Evolutionary conservation across 805 yeast species (phyloP).

Genomic region (Cyberlindnera nakhonratchasimensis): DNA sequence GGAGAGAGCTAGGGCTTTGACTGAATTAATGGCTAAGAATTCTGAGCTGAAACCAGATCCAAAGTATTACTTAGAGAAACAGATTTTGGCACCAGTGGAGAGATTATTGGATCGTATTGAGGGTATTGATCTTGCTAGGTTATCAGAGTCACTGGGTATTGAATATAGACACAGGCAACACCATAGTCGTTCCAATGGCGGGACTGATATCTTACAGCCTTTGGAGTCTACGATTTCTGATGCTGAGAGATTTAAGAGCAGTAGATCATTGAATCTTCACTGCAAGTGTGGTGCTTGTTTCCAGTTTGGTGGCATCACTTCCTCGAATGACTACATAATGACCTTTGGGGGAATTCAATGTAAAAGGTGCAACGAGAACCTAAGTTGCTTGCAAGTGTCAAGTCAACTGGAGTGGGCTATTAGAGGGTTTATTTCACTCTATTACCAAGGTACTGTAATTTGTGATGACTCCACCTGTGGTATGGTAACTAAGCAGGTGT

Average conservation of each 20-base stretch:
- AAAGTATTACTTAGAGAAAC: conserved; percentile 78
- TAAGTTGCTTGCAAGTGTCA: conserved; percentile 54
- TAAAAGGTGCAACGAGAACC: conserved; percentile 48
- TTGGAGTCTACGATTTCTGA: conserved; percentile 80
- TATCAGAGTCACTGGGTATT: conserved; percentile 75
- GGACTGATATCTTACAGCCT: conserved; percentile 53
- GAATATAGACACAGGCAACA: conserved; percentile 50
- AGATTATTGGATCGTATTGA: conserved; percentile 81
- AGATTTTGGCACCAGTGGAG: conserved; percentile 85
- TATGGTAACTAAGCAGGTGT: conserved; percentile 72
- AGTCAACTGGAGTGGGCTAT: conserved; percentile 74
- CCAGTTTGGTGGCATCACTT: conserved; percentile 70
- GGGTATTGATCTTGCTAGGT: conserved; percentile 76
- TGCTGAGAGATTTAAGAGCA: conserved; percentile 71
- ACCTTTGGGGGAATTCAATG: conserved; percentile 73
- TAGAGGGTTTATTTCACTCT: conserved; percentile 64
- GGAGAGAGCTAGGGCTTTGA: conserved; percentile 79
- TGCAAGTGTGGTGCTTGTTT: conserved; percentile 65
- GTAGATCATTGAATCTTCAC: conserved; percentile 49
- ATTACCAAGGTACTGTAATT: conserved; percentile 80
- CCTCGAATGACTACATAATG: conserved; percentile 57
- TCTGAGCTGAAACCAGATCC: conserved; percentile 65
- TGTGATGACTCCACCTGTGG: conserved; percentile 90
- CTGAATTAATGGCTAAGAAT: conserved; percentile 58
- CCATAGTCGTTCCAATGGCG: conserved; percentile 23